These are phyloP conservation scores for Candida koratica DNA, from an alignment of 805 yeast species.

Conservation along the genomic window DNA sequence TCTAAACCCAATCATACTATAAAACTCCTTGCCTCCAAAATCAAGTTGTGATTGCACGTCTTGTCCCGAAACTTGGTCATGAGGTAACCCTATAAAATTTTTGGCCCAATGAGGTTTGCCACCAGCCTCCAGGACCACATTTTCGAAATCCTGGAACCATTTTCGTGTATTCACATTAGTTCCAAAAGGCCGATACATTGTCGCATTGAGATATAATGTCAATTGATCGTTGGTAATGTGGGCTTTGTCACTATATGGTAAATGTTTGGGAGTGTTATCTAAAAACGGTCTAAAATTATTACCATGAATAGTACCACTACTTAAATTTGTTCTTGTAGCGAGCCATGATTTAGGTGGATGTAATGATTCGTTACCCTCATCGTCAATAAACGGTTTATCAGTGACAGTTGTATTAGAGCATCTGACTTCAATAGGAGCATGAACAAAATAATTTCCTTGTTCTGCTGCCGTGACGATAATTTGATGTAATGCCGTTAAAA, in stretches of 20 bases:
- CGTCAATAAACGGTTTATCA: conserved; percentile 30
- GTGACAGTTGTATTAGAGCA: conserved; percentile 78
- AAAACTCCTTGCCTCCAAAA: conserved; percentile 47
- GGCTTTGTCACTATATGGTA: conserved; percentile 49
- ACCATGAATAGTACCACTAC: conserved; percentile 81
- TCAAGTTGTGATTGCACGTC: conserved; percentile 39
- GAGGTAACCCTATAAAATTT: conserved; percentile 66
- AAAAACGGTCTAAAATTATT: conserved; percentile 76
- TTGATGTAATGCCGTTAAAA: conserved; percentile 57
- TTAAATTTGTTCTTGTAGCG: conserved; percentile 44
- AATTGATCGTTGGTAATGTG: conserved; percentile 67
- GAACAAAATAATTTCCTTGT: conserved; percentile 70
- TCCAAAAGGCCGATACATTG: conserved; percentile 92
- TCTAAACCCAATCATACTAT: conserved; percentile 78
- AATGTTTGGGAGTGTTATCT: conserved; percentile 67
- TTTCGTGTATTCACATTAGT: conserved; percentile 65
- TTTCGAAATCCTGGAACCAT: conserved; percentile 86
- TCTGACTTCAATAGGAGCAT: conserved; percentile 93
- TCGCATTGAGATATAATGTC: conserved; percentile 85
- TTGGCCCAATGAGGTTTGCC: conserved; percentile 99
- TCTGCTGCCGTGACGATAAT: conserved; percentile 59
- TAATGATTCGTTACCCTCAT: conserved; percentile 36
- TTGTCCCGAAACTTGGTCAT: conserved; percentile 27
- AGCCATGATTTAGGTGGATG: conserved; percentile 49
- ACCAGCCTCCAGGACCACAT: conserved; percentile 66